phyloP scores from a whole-genome alignment of 345 rosid genomes.

The Populus pruinosa region DNA sequence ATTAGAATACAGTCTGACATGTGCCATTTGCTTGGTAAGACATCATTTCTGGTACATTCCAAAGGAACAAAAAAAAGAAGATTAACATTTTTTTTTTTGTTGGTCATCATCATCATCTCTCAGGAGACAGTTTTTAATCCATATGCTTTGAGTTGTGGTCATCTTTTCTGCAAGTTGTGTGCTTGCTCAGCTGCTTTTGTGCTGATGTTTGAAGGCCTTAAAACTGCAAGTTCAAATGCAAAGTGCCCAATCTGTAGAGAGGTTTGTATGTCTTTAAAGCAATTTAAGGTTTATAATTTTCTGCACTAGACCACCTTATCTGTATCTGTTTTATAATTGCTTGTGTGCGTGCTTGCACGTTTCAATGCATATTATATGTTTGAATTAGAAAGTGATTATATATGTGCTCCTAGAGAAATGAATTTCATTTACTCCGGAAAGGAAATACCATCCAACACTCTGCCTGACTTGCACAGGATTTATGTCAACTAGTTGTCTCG shows the following conservation, averaged over 20 bases:
- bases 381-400: neutral
- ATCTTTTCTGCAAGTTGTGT: slow-evolving; percentile 85
- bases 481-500: neutral
- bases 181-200: slow-evolving; percentile 89
- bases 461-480: neutral
- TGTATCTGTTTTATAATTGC: neutral
- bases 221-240: slow-evolving; percentile 50
- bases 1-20: slow-evolving; percentile 73
- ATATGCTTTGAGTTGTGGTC: slow-evolving; percentile 81
- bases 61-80: neutral
- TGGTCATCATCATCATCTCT: neutral
- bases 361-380: neutral
- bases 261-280: slow-evolving; percentile 37
- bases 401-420: neutral
- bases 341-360: neutral
- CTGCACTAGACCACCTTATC: neutral
- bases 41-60: slow-evolving; percentile 5
- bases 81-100: neutral
- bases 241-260: slow-evolving; percentile 95
- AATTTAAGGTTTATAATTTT: neutral
- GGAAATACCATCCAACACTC: neutral
- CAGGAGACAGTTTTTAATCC: slow-evolving; percentile 89
- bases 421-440: neutral
- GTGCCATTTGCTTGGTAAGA: slow-evolving; percentile 82
- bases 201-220: slow-evolving; percentile 65